Evolutionary conservation across 2,329 filamentous ascomycete species (phyloP).

Genomic region (Fusarium sp.): DNA sequence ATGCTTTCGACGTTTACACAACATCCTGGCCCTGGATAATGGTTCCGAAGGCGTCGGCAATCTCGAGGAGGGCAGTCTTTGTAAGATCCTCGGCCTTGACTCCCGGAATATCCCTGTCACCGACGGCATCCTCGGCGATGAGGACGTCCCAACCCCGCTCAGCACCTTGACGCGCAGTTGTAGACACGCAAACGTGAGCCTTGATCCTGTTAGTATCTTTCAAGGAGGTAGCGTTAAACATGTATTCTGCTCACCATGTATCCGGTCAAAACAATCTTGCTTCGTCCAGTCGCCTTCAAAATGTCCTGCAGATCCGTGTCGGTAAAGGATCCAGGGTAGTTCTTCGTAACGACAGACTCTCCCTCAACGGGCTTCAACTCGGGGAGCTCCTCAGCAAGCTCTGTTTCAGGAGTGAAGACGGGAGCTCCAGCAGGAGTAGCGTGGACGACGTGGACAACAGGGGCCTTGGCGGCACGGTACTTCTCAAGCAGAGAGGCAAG

Average conservation of each 20-base stretch:
- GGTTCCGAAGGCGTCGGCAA: constrained; percentile 73
- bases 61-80: constrained; percentile 64
- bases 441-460: constrained; percentile 73
- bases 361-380: constrained; percentile 65
- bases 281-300: constrained; percentile 60
- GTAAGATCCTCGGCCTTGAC: constrained; percentile 65
- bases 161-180: constrained; percentile 70
- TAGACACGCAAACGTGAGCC: constrained; percentile 74
- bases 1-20: constrained; percentile 10
- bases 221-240: not conserved
- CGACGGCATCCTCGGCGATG: constrained; percentile 70
- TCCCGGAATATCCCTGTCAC: constrained; percentile 75
- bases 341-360: constrained; percentile 70
- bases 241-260: constrained; percentile 61
- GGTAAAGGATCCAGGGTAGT: constrained; percentile 69
- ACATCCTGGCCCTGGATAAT: constrained; percentile 57
- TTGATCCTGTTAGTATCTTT: constrained; percentile 30
- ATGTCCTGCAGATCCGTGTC: constrained; percentile 66
- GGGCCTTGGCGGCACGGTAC: constrained; percentile 64
- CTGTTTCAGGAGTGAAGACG: constrained; percentile 72
- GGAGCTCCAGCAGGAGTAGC: constrained; percentile 69
- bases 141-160: constrained; percentile 74
- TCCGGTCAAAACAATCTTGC: constrained; percentile 71
- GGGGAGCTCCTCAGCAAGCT: constrained; percentile 69
- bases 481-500: constrained; percentile 68